Evolutionary conservation across 805 yeast genomes (phyloP), one percentile per base, ranked within the genome.

Genomic region (Wickerhamomyces xylosicus): DNA sequence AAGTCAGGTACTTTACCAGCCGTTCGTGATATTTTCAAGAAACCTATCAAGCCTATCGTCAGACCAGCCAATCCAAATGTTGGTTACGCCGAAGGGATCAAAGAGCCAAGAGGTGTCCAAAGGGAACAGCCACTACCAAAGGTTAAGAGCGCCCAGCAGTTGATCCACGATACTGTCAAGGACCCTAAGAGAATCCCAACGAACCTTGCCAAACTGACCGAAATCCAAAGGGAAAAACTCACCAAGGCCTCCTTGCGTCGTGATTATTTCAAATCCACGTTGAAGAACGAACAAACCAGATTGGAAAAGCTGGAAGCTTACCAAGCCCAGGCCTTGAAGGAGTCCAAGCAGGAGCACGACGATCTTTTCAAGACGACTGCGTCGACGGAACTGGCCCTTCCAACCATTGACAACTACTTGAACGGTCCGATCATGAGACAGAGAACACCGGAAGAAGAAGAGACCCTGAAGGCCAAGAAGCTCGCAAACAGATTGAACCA

Each of bases 1-100:
- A 81, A 82, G 59, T 79, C 90, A 36, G 97, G 97, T 56, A 67
- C 85, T 37, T 68, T 89, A 47, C 97, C 97, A 36, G 67, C 63
- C 40, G 78, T 85, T 9, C 78, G 95, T 51, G 74, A 79, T 31
- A 77, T 85, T 22, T 75, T 89, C 62, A 83, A 78, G 50, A 72
- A 74, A 40, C 85, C 87, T 4, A 37, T 52, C 28, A 49, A 52
- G 27, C 56, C 57, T 18, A 40, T 49, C 43, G 62, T 65, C 43
- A 69, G 69, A 44, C 71, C 64, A 41, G 69, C 65, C 15, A 71
- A 69, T 38, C 61, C 69, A 28, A 65, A 69, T 40, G 71, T 74
- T 16, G 89, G 87, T 13, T 85, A 78, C 57, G 94, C 89, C 21
- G 77, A 74, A 37, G 81, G 78, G 44, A 71, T 74, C 37, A 71